Base-by-base conservation (phyloP, 768 basidiomycete genomes). In the Leccinum barrowsii region DNA sequence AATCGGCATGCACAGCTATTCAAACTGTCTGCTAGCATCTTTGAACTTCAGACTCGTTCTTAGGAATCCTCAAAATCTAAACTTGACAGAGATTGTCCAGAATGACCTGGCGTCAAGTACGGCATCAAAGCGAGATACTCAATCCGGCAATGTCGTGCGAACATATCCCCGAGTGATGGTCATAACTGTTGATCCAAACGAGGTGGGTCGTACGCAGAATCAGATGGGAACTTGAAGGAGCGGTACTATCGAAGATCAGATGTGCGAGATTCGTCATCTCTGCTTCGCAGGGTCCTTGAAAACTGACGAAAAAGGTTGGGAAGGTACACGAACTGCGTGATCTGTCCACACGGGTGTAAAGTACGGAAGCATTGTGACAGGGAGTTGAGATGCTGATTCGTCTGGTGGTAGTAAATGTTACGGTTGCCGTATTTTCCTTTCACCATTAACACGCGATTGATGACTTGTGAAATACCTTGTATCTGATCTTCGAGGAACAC, bases 1-100 rank as follows among this genome's bases (percentile, higher is more conserved):
- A 7, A 62, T 24, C 24, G 7, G 32, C 32, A 37, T 7, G 7
- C 19, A 24, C 17, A 65, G 61, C 10, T 63, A 66, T 32, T 51
- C 58, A 55, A 65, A 63, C 26, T 56, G 51, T 35, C 13, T 35
- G 35, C 35, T 35, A 2, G 35, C 61, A 15, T 42, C 58, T 1
- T 19, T 65, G 47, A 65, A 65, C 19, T 50, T 55, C 21, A 30
- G 54, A 21, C 54, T 55, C 4, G 21, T 55, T 22, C 46, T 55
- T n/a, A 34, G 54, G 21, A 22, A 3, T 15, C 47, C n/a, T 17
- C 11, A 2, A 4, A 55, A 24, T 22, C 37, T 22, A 7, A 13
- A 13, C 12, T 11, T 24, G 32, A 55, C 54, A 2, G 10, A 3
- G 6, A 55, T 34, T 4, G 48, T 50, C 17, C 34, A 6, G 21